Evolutionary conservation across 2,329 filamentous ascomycete species (phyloP).

Genomic region (Pseudonectria buxi): DNA sequence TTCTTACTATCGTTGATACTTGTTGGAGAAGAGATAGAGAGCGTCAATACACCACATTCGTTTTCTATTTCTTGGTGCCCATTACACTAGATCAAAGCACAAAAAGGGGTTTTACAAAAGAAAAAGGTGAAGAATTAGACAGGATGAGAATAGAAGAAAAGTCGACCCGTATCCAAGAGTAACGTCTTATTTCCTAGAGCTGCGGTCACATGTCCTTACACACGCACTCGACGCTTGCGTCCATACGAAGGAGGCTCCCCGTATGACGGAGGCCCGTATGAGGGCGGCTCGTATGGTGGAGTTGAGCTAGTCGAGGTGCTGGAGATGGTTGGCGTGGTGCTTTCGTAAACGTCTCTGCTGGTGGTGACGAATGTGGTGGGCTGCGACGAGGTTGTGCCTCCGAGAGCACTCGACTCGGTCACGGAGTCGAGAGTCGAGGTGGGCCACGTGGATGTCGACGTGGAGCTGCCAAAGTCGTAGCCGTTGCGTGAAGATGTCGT

Average conservation of each 20-base stretch:
- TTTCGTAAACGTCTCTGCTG: conserved; percentile 9
- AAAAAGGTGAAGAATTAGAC: too few species aligned
- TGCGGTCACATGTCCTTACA: too few species aligned
- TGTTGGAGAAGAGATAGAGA: too few species aligned
- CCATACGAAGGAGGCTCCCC: conserved; percentile 16
- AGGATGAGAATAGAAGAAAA: too few species aligned
- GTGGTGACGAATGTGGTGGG: conserved; percentile 20
- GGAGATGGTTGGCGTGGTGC: conserved; percentile 1
- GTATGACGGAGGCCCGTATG: conserved; percentile 19
- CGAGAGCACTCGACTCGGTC: conserved; percentile 7
- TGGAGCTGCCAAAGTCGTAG: conserved; percentile 2
- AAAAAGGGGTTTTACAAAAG: too few species aligned
- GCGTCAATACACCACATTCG: too few species aligned
- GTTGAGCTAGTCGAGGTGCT: conserved; percentile 2
- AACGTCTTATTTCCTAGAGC: too few species aligned
- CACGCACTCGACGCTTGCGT: conserved; percentile 11
- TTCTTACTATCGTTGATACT: too few species aligned
- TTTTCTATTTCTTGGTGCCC: too few species aligned
- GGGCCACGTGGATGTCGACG: not conserved
- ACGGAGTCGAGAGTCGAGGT: conserved; percentile 6
- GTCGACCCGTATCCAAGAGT: too few species aligned
- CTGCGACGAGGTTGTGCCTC: conserved; percentile 5
- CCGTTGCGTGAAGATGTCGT: conserved; percentile 1
- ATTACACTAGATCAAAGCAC: too few species aligned
- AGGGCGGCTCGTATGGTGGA: conserved; percentile 1